Evolutionary conservation across 2,329 filamentous ascomycete species (phyloP).

Genomic region (Herpotrichia juniperi): DNA sequence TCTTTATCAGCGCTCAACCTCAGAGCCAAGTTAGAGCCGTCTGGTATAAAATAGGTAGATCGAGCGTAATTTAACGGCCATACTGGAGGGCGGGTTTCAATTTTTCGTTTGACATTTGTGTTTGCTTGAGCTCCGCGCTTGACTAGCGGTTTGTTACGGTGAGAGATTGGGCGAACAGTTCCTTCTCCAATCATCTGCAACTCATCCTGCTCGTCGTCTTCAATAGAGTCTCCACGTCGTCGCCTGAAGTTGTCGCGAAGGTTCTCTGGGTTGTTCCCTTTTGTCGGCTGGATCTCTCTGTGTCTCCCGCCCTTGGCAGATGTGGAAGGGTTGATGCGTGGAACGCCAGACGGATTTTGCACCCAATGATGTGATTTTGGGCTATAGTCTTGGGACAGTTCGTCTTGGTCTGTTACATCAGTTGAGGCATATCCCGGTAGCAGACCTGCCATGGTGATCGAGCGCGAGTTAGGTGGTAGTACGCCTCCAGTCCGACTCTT

Average conservation of each 20-base stretch:
- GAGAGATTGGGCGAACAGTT: not conserved
- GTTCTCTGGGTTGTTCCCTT: slow-evolving; percentile 6
- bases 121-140: slow-evolving; percentile 9
- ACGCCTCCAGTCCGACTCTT: slow-evolving; percentile 11
- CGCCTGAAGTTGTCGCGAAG: slow-evolving; percentile 21
- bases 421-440: not conserved
- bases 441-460: not conserved
- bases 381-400: slow-evolving; percentile 3
- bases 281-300: not conserved
- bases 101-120: not conserved
- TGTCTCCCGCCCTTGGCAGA: not conserved
- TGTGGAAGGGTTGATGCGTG: slow-evolving; percentile 31
- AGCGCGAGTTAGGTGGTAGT: not conserved
- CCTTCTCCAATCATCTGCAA: no score
- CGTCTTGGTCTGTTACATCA: slow-evolving; percentile 5
- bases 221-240: slow-evolving; percentile 17
- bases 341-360: slow-evolving; percentile 2
- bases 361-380: slow-evolving; percentile 14
- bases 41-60: slow-evolving; percentile 14
- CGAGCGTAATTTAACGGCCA: slow-evolving; percentile 28
- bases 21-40: slow-evolving; percentile 2
- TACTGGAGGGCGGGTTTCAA: not conserved
- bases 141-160: not conserved
- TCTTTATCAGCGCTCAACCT: not conserved
- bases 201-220: slow-evolving; percentile 2